Evolutionary conservation across 441 rosid species (phyloP).

Genomic region (Brassica balearica): DNA sequence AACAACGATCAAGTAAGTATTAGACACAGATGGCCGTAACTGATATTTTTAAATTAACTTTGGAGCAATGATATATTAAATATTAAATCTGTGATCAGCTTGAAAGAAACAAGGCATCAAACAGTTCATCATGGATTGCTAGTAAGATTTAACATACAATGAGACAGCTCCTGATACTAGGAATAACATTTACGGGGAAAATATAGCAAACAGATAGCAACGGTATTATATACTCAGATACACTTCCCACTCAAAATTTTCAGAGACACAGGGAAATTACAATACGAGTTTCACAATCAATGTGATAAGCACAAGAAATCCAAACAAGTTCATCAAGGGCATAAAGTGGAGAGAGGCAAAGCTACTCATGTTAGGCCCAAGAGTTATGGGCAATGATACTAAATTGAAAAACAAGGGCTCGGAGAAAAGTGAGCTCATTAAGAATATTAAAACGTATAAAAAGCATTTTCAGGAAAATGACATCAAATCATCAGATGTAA

Average conservation of each 20-base stretch:
- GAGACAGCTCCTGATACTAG: conserved; percentile 18
- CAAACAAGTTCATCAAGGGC: conserved; percentile 24
- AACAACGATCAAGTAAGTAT: conserved; percentile 26
- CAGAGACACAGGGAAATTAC: background rate
- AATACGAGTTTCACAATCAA: conserved; percentile 1
- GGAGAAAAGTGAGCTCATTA: conserved; percentile 12
- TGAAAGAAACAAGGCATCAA: conserved; percentile 19
- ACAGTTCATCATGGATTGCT: conserved; percentile 27
- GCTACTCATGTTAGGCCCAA: conserved; percentile 16
- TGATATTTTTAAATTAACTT: background rate
- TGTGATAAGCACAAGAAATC: conserved; percentile 19
- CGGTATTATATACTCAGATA: conserved; percentile 16
- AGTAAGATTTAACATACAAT: conserved; percentile 8
- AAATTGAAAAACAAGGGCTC: background rate
- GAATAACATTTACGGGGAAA: background rate
- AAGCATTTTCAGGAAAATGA: conserved; percentile 13
- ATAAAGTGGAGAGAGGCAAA: conserved; percentile 16
- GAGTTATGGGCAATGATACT: conserved; percentile 8
- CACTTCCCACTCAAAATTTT: conserved; percentile 4
- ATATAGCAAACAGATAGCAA: conserved; percentile 4
- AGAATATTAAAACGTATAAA: background rate
- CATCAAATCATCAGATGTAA: conserved; percentile 22
- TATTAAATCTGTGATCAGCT: conserved; percentile 17
- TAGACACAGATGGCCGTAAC: conserved; percentile 22
- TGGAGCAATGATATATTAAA: background rate